A percentile compares a stretch with the other conserved stretches of the same genome.
phyloP scores from a whole-genome alignment of 352 stramenopile species.

The Pythium guiyangense region DNA sequence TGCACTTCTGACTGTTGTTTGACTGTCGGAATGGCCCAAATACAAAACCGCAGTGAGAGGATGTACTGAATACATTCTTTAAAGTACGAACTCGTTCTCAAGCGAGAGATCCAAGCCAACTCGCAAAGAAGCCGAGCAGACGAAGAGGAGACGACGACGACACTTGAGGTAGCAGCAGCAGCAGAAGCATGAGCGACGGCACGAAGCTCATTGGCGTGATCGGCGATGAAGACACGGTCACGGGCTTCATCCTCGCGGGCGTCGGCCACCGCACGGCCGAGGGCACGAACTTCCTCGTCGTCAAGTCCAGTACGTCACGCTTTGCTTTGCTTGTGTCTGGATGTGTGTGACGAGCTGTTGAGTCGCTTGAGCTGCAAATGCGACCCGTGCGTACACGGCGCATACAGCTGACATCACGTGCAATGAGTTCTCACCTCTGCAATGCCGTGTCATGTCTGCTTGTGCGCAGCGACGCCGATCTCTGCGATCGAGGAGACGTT shows the following conservation, averaged over 20 bases:
- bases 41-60: background rate
- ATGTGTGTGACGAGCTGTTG: background rate
- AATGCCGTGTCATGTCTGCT: background rate
- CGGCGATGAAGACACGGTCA: slow-evolving; percentile 96
- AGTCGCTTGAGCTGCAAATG: background rate
- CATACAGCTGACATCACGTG: no score
- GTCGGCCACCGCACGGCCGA: slow-evolving; percentile 94
- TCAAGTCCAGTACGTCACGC: slow-evolving; percentile 86
- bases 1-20: background rate
- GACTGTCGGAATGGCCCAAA: background rate
- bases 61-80: no score
- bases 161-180: no score
- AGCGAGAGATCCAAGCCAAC: background rate
- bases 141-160: background rate
- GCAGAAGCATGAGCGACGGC: slow-evolving; percentile 53
- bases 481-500: slow-evolving; percentile 92
- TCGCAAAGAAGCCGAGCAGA: slow-evolving; percentile 1
- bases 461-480: slow-evolving; percentile 70
- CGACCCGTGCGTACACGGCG: no score
- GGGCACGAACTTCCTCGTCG: slow-evolving; percentile 96
- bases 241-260: slow-evolving; percentile 96
- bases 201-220: slow-evolving; percentile 88
- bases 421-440: background rate
- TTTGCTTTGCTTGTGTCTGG: background rate
- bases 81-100: background rate